Base-by-base conservation (phyloP, 2,329 filamentous ascomycete species). In the Monilinia laxa region DNA sequence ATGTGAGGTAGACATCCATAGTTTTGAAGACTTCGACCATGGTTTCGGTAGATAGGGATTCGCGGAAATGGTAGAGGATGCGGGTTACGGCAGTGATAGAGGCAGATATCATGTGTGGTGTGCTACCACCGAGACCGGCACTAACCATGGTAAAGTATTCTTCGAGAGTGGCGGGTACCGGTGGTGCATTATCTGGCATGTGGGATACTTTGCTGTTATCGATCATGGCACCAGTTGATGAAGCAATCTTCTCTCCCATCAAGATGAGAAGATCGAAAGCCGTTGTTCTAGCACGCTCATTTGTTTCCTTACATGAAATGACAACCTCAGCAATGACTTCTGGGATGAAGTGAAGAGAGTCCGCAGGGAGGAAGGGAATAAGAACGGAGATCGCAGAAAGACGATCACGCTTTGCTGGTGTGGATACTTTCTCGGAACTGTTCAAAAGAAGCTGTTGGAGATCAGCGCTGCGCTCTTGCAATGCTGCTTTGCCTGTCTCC, bases 141-240 rank as follows among this genome's bases (percentile, higher is more conserved):
- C 92, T 96, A 40, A 98, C 91, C 95, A 99, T 99, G 65, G 94
- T 97, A 81, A 98, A 92, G 80, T 93, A 98, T 78, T 98, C 95
- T 75, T 98, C 94, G 49, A 99, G 85, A 53, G 85, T 93, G 25
- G 95, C 94, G 3, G 86, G 83, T 4, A 90, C 93, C 42, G 88
- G 82, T 2, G 91, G 89, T 0, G 93, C 90, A 77, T 96, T 88
- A 58, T 85, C 81, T 4, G 92, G 86, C 92, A 98, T 97, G 76
- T 94, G 88, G 2, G 92, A 85, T 3, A 97, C 90, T 76, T 94
- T 92, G 72, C 87, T 89, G 78, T 96, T 96, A 73, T 94, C 85
- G 69, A 99, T 95, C 60, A 84, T 82, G 49, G 88, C 88, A 4
- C 91, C 87, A 68, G 88, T 83, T 25, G 87, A 85, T 10, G 79